Base-by-base conservation (phyloP, 768 basidiomycete genomes). In the Suillus brevipes region DNA sequence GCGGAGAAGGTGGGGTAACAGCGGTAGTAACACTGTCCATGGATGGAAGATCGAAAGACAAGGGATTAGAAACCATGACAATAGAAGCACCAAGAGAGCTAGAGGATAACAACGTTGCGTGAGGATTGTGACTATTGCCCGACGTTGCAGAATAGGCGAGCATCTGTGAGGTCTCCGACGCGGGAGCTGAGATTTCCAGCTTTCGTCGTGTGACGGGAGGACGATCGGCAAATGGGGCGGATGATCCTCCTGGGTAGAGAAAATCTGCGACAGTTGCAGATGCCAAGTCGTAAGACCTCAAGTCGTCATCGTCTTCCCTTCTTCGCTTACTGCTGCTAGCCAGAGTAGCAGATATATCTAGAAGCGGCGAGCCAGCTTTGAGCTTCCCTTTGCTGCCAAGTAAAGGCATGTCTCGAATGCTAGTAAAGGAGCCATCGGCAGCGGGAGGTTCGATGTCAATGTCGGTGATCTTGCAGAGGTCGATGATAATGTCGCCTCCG, bases 401-500 rank as follows among this genome's bases (percentile, higher is more conserved):
- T 2, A 78, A 72, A 3, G 83, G 80, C 71, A 87, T 85, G 68
- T 89, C 84, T 50, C 78, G 78, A 25, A 93, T 81, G 61, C 86
- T 86, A 1, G 86, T 89, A 74, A 83, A 92, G 6, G 84, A 81
- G 16, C 82, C 85, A 50, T 83, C 83, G 13, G 67, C 71, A 14
- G 73, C 77, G 20, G 90, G 90, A 8, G 81, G 70, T 71, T 91
- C 90, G 62, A 94, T 87, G 38, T 87, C 84, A 45, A 91, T 80
- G 43, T 89, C 88, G 61, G 81, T 80, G 59, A 97, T 78, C 69
- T 83, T 85, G 70, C 83, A 85, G 57, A 97, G 77, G 78, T 97
- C 95, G 68, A 96, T 76, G 71, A 97, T 88, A 64, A 97, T 81
- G 70, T 96, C 90, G 43, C 95, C 95, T 18, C 87, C 88, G 62